Base-by-base conservation (phyloP, 805 yeast genomes). In the Yamadazyma paraphyllophila region DNA sequence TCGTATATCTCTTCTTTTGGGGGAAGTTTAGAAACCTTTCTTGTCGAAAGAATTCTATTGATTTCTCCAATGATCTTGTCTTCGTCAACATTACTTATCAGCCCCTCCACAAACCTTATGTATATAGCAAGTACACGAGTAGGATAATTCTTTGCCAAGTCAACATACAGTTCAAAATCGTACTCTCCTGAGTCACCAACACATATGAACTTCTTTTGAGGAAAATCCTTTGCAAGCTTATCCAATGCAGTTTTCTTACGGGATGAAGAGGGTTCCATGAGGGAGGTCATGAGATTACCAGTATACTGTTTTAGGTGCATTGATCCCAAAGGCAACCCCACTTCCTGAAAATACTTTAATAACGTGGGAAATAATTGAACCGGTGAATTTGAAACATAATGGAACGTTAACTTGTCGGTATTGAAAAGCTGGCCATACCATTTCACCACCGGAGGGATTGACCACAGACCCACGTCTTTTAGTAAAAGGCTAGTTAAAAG, bases 171-270 rank as follows among this genome's bases (percentile, higher is more conserved):
- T 58, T 95, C 99, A 36, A 92, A 69, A 67, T 94, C 99, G 52
- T 84, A 85, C 60, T 94, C 99, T 1, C 98, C 98, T 2, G 97
- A 85, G 61, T 94, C 99, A 27, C 99, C 99, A 12, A 94, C 77
- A 41, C 96, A 69, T 17, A 94, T 76, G 60, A 94, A 92, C 56
- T 78, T 82, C 52, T 91, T 82, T 1, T 78, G 49, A 0, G 95
- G 89, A 59, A 88, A 92, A 58, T 91, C 96, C 2, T 66, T 61
- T 17, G 89, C 51, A 7, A 94, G 76, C 46, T 78, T 76, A 34
- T 73, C 68, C 43, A 95, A 71, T 1, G 88, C 76, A 10, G 76
- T 75, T 48, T 80, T 76, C 63, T 94, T 94, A 37, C 96, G 77
- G 41, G 88, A 88, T 3, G 85, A 82, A 2, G 94, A 83, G 0